A percentile compares a stretch with the other conserved stretches of the same genome.
These are phyloP conservation scores for Trichophyton mentagrophytes DNA, from an alignment of 2,329 filamentous ascomycete genomes.

Conservation along the genomic window DNA sequence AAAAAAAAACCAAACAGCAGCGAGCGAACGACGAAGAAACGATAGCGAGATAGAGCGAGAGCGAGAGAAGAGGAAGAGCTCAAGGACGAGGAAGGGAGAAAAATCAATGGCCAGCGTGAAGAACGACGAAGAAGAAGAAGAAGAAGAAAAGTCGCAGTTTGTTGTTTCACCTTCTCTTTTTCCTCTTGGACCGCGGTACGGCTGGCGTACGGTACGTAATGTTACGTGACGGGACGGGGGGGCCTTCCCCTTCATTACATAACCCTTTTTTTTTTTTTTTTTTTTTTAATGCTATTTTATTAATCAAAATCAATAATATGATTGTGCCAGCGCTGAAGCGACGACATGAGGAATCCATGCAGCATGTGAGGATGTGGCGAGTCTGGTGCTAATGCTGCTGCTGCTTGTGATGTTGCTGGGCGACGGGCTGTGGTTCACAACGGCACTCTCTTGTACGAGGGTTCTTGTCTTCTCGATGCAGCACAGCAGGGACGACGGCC, in stretches of 20 bases:
- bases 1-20: background rate
- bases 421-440: background rate
- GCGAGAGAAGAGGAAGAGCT: background rate
- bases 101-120: background rate
- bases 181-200: background rate
- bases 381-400: background rate
- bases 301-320: too few relatives aligned
- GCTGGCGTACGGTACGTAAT: background rate
- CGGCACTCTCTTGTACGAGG: too few relatives aligned
- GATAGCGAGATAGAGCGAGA: background rate
- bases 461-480: too few relatives aligned
- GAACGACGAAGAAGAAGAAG: too few relatives aligned
- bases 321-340: too few relatives aligned
- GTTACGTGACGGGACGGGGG: background rate
- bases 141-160: background rate
- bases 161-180: constrained; percentile 4
- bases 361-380: background rate
- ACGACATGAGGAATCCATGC: too few relatives aligned
- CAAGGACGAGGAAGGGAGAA: background rate
- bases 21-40: background rate
- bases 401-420: too few relatives aligned
- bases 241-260: background rate
- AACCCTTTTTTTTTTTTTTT: too few relatives aligned
- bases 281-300: too few relatives aligned
- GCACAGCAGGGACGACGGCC: background rate